phyloP scores from a whole-genome alignment of 257 asterid genomes.

The Rubia yunnanensis region DNA sequence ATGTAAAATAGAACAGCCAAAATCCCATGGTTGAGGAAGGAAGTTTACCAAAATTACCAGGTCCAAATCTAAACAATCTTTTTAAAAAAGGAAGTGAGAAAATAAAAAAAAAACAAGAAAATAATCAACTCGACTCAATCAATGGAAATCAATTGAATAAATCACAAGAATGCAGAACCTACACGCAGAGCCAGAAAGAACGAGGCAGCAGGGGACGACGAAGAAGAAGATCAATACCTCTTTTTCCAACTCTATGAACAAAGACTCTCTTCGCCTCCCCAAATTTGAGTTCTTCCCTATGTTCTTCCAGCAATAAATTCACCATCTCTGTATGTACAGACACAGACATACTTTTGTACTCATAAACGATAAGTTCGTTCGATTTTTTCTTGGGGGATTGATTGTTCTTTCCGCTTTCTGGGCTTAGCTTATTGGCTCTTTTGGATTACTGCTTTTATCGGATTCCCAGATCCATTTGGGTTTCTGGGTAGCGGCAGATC shows the following conservation, averaged over 20 bases:
- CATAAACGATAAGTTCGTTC: background rate
- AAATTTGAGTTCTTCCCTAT: background rate
- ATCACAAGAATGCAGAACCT: background rate
- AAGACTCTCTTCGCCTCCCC: background rate
- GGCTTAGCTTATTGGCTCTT: background rate
- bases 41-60: background rate
- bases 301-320: background rate
- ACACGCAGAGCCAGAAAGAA: slow-evolving; percentile 2
- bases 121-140: slow-evolving; percentile 7
- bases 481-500: slow-evolving; percentile 36
- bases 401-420: background rate
- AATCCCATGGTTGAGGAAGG: background rate
- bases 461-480: slow-evolving; percentile 36
- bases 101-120: background rate
- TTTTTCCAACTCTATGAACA: background rate
- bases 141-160: slow-evolving; percentile 8
- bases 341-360: background rate
- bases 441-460: slow-evolving; percentile 6
- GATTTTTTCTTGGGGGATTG: background rate
- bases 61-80: background rate
- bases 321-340: background rate
- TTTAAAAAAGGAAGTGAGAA: background rate
- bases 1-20: background rate
- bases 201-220: slow-evolving; percentile 5
- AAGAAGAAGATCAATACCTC: background rate